Conservation (phyloP, 2,329 filamentous ascomycete species). For the Nigrospora osmanthi region DNA sequence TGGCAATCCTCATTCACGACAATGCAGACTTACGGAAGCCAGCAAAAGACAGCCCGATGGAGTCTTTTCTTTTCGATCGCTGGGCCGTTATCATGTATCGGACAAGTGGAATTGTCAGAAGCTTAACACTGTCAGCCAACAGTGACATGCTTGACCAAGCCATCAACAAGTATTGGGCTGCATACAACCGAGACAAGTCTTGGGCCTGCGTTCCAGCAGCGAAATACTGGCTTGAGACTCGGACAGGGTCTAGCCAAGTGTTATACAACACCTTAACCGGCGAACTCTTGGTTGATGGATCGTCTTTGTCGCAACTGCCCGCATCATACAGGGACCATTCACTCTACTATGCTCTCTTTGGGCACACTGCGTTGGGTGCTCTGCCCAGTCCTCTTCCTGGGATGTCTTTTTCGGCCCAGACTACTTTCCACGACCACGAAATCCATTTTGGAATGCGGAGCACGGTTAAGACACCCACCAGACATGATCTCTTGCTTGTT, state of each 20-base stretch:
- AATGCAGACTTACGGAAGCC: not conserved
- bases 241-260: not conserved
- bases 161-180: not conserved
- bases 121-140: not conserved
- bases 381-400: not conserved
- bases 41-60: not conserved
- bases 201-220: not conserved
- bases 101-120: not conserved
- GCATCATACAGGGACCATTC: not conserved
- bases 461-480: too few relatives aligned
- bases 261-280: not conserved
- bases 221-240: not conserved
- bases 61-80: not conserved
- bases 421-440: not conserved
- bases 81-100: not conserved
- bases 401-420: not conserved
- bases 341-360: not conserved
- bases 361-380: not conserved
- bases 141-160: not conserved
- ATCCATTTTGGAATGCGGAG: not conserved
- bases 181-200: not conserved
- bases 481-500: not conserved
- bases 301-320: not conserved
- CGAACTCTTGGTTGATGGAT: not conserved
- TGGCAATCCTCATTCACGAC: not conserved